Evolutionary conservation across 148 eudicot species (phyloP).

Genomic region (Fagopyrum esculentum): DNA sequence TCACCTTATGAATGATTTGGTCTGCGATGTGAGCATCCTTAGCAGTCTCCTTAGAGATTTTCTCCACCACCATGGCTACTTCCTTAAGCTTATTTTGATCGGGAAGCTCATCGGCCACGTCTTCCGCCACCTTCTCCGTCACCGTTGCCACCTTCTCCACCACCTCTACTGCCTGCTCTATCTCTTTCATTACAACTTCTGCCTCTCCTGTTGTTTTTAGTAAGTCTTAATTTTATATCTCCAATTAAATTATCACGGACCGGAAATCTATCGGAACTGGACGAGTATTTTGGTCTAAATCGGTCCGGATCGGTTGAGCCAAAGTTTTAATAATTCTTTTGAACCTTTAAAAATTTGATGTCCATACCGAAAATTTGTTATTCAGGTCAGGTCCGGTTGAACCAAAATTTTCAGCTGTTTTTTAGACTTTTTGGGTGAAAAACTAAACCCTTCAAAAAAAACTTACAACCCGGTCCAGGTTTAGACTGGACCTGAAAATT

Average conservation of each 20-base stretch:
- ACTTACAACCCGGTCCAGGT: too few species aligned
- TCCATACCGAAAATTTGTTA: too few species aligned
- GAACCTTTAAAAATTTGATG: too few species aligned
- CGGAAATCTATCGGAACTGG: too few species aligned
- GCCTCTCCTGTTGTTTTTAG: constrained; percentile 36
- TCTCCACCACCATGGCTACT: constrained; percentile 46
- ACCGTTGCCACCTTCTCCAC: constrained; percentile 62
- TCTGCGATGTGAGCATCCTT: constrained; percentile 12
- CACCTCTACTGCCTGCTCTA: constrained; percentile 54
- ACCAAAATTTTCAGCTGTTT: too few species aligned
- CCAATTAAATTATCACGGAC: background rate
- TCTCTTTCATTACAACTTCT: constrained; percentile 48
- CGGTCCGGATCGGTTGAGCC: too few species aligned
- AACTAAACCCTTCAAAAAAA: too few species aligned
- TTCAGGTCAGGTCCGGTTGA: too few species aligned
- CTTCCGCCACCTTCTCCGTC: constrained; percentile 50
- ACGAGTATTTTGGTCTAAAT: too few species aligned
- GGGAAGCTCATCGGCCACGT: constrained; percentile 45
- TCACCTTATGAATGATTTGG: constrained; percentile 1
- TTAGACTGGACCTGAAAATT: too few species aligned
- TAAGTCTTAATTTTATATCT: background rate
- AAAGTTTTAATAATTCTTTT: too few species aligned
- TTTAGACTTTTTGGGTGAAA: too few species aligned
- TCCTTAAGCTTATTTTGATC: constrained; percentile 45
- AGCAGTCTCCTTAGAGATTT: constrained; percentile 26